Conservation (phyloP, 345 rosid species). For the Sapria himalayana region DNA sequence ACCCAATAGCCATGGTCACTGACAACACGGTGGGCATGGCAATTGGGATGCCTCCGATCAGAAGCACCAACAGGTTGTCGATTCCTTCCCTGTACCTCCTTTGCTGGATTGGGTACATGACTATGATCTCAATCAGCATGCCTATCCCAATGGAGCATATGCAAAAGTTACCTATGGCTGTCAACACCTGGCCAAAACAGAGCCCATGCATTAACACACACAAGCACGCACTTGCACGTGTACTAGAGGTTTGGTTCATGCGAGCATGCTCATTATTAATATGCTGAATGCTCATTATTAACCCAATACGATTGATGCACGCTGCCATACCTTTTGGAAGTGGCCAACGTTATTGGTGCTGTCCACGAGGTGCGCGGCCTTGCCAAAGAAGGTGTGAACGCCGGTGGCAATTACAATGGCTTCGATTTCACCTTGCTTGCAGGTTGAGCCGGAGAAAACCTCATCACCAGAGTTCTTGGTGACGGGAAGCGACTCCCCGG, state of each 20-base stretch:
- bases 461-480: slow-evolving; percentile 49
- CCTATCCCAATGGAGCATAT: slow-evolving; percentile 79
- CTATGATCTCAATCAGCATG: slow-evolving; percentile 48
- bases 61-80: slow-evolving; percentile 86
- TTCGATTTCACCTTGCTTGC: slow-evolving; percentile 92
- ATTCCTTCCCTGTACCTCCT: slow-evolving; percentile 66
- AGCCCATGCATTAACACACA: neutral
- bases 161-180: slow-evolving; percentile 91
- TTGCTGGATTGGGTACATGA: slow-evolving; percentile 61
- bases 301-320: neutral
- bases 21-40: slow-evolving; percentile 97
- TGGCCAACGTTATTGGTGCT: slow-evolving; percentile 88
- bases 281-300: too few relatives aligned
- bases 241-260: too few relatives aligned
- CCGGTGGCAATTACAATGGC: slow-evolving; percentile 89
- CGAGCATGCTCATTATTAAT: too few relatives aligned
- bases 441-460: slow-evolving; percentile 80
- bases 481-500: slow-evolving; percentile 76
- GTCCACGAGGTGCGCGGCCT: slow-evolving; percentile 90
- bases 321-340: slow-evolving; percentile 87
- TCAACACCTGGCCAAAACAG: slow-evolving; percentile 31
- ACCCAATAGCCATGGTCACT: slow-evolving; percentile 96
- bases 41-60: slow-evolving; percentile 92
- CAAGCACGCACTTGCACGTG: too few relatives aligned
- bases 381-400: slow-evolving; percentile 87